Base-by-base conservation (phyloP, 1,284 basidiomycete species). In the Agaricales sp. region DNA sequence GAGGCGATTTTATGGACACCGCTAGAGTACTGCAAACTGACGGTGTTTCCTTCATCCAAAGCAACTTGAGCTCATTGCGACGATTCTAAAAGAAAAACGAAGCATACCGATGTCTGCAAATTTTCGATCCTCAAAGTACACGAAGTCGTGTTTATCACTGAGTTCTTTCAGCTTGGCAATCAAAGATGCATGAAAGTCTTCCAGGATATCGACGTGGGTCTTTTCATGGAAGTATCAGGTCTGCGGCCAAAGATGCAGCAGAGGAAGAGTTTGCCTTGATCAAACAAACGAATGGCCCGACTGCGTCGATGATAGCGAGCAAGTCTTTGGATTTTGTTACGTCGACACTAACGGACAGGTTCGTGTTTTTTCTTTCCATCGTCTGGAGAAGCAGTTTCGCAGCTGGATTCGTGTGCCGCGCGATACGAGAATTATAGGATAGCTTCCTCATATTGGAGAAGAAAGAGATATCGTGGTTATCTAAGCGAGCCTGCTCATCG, bases 111-210 rank as follows among this genome's bases (percentile, higher is more conserved):
- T 99, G 67, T 99, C 96, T 19, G 96, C 96, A 61, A 99, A 99
- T 67, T 99, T 99, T 57, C 96, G 77, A 70, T 99, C 96, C 68
- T 99, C 95, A 57, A 99, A 99, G 61, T 98, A 95, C 51, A 97
- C 66, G 67, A 99, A 99, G 61, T 98, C 91, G 57, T 96, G 83
- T 64, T 89, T 85, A 45, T 69, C 62, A 61, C 86, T 84, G 11
- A 99, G 77, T 44, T 70, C 69, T 52, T 81, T 73, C 39, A 99
- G 74, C 53, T 79, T 71, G 24, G 80, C 68, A 50, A 95, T 78
- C 43, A 98, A 68, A 13, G 78, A 77, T 16, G 70, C 66, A 37
- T 92, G 83, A 61, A 95, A 99, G 67, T 99, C 93, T 58, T 92
- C 84, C 47, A 99, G 76, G 55, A 99, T 90, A 65, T 99, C 96